phyloP scores from a whole-genome alignment of 2,329 filamentous ascomycete genomes.

The Orbilia oligospora region DNA sequence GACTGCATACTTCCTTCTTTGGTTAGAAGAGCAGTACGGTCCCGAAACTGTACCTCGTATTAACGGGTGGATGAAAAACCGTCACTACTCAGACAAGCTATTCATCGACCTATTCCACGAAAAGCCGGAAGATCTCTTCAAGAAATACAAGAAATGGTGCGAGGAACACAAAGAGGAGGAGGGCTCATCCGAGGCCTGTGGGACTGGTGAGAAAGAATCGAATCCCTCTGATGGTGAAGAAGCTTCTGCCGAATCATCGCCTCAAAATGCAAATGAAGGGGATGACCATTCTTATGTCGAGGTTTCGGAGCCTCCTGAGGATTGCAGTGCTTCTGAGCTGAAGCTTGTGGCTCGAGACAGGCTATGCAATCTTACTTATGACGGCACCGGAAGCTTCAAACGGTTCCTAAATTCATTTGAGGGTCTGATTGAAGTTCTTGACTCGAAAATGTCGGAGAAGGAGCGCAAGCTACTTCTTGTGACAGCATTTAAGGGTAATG shows the following conservation, averaged over 20 bases:
- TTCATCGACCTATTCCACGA: conserved; percentile 78
- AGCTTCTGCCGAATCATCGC: neutral
- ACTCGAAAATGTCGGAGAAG: conserved; percentile 48
- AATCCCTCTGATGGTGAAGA: neutral
- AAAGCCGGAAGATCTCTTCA: conserved; percentile 79
- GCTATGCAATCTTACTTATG: conserved; percentile 48
- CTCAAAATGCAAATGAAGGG: conserved; percentile 1
- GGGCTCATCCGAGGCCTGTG: neutral
- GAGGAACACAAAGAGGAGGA: conserved; percentile 28
- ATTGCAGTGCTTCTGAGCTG: conserved; percentile 35
- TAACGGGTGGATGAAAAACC: conserved; percentile 77
- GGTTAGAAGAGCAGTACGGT: conserved; percentile 79
- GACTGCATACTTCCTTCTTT: conserved; percentile 91
- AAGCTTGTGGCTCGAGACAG: conserved; percentile 51
- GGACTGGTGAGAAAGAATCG: neutral
- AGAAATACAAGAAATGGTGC: conserved; percentile 74
- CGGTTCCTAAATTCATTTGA: conserved; percentile 53
- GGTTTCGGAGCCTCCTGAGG: conserved; percentile 15
- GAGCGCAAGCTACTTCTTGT: conserved; percentile 50
- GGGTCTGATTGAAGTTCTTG: conserved; percentile 45
- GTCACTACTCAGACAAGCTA: conserved; percentile 77
- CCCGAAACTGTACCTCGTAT: conserved; percentile 74
- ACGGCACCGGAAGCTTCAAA: conserved; percentile 34
- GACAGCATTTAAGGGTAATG: conserved; percentile 40
- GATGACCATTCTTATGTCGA: conserved; percentile 55